Conservation (phyloP, 1,284 basidiomycete genomes). For the Irpex sp. region DNA sequence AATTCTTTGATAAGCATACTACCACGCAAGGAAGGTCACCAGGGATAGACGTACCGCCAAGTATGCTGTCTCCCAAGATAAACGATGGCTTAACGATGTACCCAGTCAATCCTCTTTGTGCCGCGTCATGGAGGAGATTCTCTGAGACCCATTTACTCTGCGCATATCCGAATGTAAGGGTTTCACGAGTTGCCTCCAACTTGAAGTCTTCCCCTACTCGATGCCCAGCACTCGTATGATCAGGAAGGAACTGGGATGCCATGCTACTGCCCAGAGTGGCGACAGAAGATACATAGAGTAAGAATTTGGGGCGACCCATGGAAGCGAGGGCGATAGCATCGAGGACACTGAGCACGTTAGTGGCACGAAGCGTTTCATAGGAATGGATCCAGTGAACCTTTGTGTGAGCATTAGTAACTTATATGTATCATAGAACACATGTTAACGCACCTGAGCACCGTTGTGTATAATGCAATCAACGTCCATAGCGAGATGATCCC, state of each 20-base stretch:
- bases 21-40: background rate
- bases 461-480: background rate
- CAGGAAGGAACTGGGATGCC: constrained; percentile 8
- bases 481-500: background rate
- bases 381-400: background rate
- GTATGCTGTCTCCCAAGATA: background rate
- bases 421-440: background rate
- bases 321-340: background rate
- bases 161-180: background rate
- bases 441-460: background rate
- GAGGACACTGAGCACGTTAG: background rate
- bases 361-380: background rate
- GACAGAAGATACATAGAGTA: background rate
- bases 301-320: background rate
- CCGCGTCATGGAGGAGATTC: background rate
- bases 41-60: background rate
- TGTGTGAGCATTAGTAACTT: background rate
- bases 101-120: background rate
- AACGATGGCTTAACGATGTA: background rate
- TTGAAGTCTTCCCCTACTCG: background rate
- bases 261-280: constrained; percentile 19
- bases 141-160: background rate
- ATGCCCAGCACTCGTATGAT: background rate
- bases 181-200: background rate
- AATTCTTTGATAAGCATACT: background rate